phyloP scores from a whole-genome alignment of 805 yeast genomes.

The Candida peoriensis region DNA sequence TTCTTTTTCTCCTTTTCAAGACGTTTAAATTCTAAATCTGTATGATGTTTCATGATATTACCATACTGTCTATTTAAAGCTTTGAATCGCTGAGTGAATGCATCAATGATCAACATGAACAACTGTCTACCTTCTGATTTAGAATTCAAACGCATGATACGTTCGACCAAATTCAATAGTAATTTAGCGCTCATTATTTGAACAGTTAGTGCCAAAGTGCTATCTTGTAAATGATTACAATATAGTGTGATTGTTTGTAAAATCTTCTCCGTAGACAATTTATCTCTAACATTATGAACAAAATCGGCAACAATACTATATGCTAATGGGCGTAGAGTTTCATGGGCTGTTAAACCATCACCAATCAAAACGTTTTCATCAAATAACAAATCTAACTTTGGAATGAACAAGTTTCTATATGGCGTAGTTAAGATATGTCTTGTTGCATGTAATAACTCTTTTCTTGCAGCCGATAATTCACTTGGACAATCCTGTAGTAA shows the following conservation, averaged over 20 bases:
- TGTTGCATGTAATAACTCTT: constrained; percentile 89
- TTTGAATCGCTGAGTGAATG: constrained; percentile 78
- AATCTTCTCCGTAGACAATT: constrained; percentile 74
- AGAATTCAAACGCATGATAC: constrained; percentile 76
- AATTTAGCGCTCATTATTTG: constrained; percentile 96
- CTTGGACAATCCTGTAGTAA: constrained; percentile 93
- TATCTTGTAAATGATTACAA: constrained; percentile 75
- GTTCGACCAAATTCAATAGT: constrained; percentile 79
- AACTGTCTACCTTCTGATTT: constrained; percentile 73
- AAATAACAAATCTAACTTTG: constrained; percentile 79
- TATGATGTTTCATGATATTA: constrained; percentile 59
- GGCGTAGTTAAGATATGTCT: constrained; percentile 93
- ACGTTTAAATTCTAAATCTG: constrained; percentile 41
- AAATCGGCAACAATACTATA: constrained; percentile 95
- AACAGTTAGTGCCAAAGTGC: constrained; percentile 76
- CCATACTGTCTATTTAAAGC: constrained; percentile 68
- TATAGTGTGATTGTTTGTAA: constrained; percentile 84
- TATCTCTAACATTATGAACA: constrained; percentile 84
- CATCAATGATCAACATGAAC: constrained; percentile 78
- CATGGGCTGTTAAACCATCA: constrained; percentile 86
- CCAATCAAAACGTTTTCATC: constrained; percentile 88
- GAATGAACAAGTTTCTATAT: constrained; percentile 72
- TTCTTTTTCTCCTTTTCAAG: constrained; percentile 39
- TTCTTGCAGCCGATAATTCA: constrained; percentile 84
- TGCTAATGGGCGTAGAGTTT: constrained; percentile 87